Evolutionary conservation across 2,329 filamentous ascomycete species (phyloP), one percentile per base, ranked within the genome.

Genomic region (Fusarium succisae): DNA sequence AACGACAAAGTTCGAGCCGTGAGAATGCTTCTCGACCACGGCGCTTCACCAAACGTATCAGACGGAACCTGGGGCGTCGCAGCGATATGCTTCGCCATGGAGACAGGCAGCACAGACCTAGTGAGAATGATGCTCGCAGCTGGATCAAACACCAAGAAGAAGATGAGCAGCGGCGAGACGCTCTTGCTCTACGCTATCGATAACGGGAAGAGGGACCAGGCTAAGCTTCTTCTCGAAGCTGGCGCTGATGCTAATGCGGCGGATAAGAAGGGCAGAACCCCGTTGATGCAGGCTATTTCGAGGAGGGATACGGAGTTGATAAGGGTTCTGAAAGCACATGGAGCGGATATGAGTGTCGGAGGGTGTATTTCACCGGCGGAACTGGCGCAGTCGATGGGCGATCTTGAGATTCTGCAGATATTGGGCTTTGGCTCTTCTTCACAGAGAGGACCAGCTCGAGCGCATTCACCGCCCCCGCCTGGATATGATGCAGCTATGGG

Each of bases 221-320:
- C 66, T 0, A 71, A 67, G 47, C 51, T 77, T 17, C 73, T 84
- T 17, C 67, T 84, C 1, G 70, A 79, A 43, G 70, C 79, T 28
- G 83, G 82, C 9, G 81, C 81, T 1, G 78, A 83, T 43, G 66
- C 78, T 0, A 83, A 84, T 22, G 69, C 71, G 5, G 59, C 72
- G 11, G 80, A 82, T 15, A 79, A 79, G 38, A 78, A 79, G 43
- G 79, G 76, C 5, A 73, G 78, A 45, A 80, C 79, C 20, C 81
- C 82, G 12, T 62, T 83, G 54, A 72, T 82, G 70, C 78, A 80
- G 57, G 81, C 81, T 11, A 65, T 82, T 22, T 59, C 75, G 39
- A 77, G 69, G 37, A 76, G 78, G 15, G 74, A 83, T 35, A 17
- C 75, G 0, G 75, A 79, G 17, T 41, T 82, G 68, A 72, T 83